A percentile compares a stretch with the other conserved stretches of the same genome.
phyloP scores from a whole-genome alignment of 2,329 filamentous ascomycete species.

The Pseudopyricularia cyperi region DNA sequence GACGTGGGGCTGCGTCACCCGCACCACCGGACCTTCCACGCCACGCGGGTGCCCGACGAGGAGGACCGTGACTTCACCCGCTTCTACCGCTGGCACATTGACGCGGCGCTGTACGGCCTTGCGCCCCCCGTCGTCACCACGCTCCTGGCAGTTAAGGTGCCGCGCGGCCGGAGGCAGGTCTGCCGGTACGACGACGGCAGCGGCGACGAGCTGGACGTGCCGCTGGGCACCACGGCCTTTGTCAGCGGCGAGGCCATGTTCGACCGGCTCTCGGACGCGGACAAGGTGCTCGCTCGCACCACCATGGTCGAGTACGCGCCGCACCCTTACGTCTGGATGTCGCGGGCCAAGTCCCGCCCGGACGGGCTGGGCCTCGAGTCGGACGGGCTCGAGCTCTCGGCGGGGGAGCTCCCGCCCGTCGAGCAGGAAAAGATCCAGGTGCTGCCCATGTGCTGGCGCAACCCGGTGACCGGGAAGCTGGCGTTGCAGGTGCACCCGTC shows the following conservation, averaged over 20 bases:
- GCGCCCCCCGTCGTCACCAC: slow-evolving; percentile 64
- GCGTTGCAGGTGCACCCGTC: slow-evolving; percentile 65
- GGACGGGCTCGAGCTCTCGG: slow-evolving; percentile 35
- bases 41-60: slow-evolving; percentile 41
- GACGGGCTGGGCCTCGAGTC: slow-evolving; percentile 61
- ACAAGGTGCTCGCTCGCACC: slow-evolving; percentile 53
- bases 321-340: slow-evolving; percentile 79
- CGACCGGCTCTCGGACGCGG: slow-evolving; percentile 48
- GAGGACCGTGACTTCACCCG: slow-evolving; percentile 36
- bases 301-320: slow-evolving; percentile 63
- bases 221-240: slow-evolving; percentile 66
- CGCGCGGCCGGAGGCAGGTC: slow-evolving; percentile 36
- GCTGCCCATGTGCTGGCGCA: slow-evolving; percentile 67
- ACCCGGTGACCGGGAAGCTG: slow-evolving; percentile 55
- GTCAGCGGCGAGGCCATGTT: slow-evolving; percentile 61
- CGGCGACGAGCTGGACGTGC: slow-evolving; percentile 51
- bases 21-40: slow-evolving; percentile 67
- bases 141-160: slow-evolving; percentile 61
- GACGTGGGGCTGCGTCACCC: slow-evolving; percentile 60
- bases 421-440: slow-evolving; percentile 55
- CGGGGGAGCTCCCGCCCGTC: slow-evolving; percentile 48
- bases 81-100: slow-evolving; percentile 73
- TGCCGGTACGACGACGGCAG: slow-evolving; percentile 63
- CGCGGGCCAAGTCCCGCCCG: slow-evolving; percentile 48
- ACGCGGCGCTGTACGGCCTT: slow-evolving; percentile 62